Conservation (phyloP, 306 rosid genomes). For the Cucurbita pepo region DNA sequence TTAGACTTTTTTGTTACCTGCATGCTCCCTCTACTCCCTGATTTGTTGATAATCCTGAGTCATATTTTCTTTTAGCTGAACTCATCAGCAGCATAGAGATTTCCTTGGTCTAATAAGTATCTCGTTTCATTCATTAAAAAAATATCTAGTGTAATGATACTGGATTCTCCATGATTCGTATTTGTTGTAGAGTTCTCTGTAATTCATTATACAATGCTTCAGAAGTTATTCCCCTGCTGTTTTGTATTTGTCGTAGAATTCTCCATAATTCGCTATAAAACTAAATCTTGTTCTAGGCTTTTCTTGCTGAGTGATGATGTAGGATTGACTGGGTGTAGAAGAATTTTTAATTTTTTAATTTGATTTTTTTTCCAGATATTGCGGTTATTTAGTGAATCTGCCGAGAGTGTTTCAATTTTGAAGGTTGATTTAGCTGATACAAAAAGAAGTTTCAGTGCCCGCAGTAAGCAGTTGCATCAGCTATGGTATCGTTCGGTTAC, state of each 20-base stretch:
- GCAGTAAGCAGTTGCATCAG: constrained; percentile 95
- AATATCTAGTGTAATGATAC: background rate
- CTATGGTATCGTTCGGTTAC: constrained; percentile 98
- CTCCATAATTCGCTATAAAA: background rate
- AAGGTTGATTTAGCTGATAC: constrained; percentile 92
- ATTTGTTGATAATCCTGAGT: background rate
- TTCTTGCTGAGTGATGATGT: background rate
- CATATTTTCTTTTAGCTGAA: background rate
- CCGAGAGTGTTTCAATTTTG: constrained; percentile 56
- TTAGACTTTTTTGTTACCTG: background rate
- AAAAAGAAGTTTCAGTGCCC: constrained; percentile 71
- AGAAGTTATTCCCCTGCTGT: background rate
- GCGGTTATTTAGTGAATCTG: constrained; percentile 90
- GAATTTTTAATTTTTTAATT: background rate
- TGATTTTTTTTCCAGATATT: constrained; percentile 48
- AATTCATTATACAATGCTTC: background rate
- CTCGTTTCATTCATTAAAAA: background rate
- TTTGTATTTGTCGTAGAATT: background rate
- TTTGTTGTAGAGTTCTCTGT: background rate
- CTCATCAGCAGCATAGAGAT: background rate
- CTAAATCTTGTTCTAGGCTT: background rate
- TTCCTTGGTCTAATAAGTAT: background rate
- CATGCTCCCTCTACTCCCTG: background rate
- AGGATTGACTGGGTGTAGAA: background rate
- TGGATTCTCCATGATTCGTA: background rate